Conservation (phyloP, 441 rosid genomes). For the Lepidium campestre region DNA sequence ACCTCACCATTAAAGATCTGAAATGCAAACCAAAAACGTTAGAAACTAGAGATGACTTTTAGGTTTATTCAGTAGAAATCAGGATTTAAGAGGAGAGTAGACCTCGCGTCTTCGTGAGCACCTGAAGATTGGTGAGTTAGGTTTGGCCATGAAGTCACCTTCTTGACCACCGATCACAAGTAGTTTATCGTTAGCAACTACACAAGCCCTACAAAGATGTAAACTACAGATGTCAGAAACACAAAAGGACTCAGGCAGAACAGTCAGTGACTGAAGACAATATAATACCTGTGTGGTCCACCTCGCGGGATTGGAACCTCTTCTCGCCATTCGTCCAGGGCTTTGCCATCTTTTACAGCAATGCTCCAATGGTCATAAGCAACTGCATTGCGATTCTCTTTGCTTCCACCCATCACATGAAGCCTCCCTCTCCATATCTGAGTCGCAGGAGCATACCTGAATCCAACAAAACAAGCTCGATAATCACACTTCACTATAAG, state of each 20-base stretch:
- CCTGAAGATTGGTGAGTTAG: constrained; percentile 82
- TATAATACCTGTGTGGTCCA: constrained; percentile 81
- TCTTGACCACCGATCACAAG: constrained; percentile 88
- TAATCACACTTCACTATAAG: not conserved
- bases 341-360: constrained; percentile 73
- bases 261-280: not conserved
- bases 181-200: constrained; percentile 52
- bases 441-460: constrained; percentile 90
- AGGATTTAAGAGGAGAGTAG: not conserved
- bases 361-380: constrained; percentile 87
- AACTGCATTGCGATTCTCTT: constrained; percentile 81
- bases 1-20: constrained; percentile 77
- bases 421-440: constrained; percentile 92
- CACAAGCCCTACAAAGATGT: constrained; percentile 49
- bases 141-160: constrained; percentile 93
- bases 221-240: not conserved
- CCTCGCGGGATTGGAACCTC: constrained; percentile 85
- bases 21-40: constrained; percentile 7
- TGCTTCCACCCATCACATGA: constrained; percentile 95
- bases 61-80: not conserved
- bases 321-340: constrained; percentile 56
- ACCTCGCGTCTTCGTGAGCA: constrained; percentile 90
- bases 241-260: not conserved
- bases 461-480: not conserved
- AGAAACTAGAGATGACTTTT: not conserved